Evolutionary conservation across 352 stramenopile genomes (phyloP).

Genomic region (Phytopythium chamaehyphon): DNA sequence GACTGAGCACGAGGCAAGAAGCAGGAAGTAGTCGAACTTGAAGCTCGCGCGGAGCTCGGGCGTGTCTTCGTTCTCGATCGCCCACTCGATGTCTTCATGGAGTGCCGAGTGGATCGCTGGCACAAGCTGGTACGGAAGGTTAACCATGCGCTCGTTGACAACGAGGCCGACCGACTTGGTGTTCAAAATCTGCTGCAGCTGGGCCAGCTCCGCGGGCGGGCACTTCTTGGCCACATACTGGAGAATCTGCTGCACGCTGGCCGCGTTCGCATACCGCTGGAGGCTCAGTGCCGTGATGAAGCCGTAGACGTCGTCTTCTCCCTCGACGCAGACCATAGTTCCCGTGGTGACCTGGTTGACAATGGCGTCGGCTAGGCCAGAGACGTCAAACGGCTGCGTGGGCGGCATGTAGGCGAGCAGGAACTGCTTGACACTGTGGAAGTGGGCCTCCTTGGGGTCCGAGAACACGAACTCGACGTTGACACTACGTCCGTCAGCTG

Average conservation of each 20-base stretch:
- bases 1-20: conserved; percentile 61
- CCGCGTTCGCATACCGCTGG: conserved; percentile 39
- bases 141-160: conserved; percentile 84
- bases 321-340: conserved; percentile 80
- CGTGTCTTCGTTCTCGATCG: conserved; percentile 65
- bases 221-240: conserved; percentile 79
- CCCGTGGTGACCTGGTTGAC: conserved; percentile 67
- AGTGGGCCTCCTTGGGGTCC: conserved; percentile 74
- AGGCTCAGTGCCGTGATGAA: conserved; percentile 82
- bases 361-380: conserved; percentile 71
- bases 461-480: conserved; percentile 84
- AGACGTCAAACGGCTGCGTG: conserved; percentile 77
- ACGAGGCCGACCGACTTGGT: conserved; percentile 63
- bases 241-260: conserved; percentile 68
- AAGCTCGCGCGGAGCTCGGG: conserved; percentile 60
- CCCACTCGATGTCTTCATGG: conserved; percentile 86
- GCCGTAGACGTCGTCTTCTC: conserved; percentile 79
- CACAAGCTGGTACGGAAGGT: conserved; percentile 83
- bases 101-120: conserved; percentile 73
- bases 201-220: conserved; percentile 32
- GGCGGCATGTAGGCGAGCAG: conserved; percentile 67
- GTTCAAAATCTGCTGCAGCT: conserved; percentile 58
- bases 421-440: conserved; percentile 87
- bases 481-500: conserved; percentile 27
- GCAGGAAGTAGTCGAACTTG: conserved; percentile 81